Evolutionary conservation across 2,329 filamentous ascomycete genomes (phyloP).

Genomic region (Stagonosporopsis vannaccii): DNA sequence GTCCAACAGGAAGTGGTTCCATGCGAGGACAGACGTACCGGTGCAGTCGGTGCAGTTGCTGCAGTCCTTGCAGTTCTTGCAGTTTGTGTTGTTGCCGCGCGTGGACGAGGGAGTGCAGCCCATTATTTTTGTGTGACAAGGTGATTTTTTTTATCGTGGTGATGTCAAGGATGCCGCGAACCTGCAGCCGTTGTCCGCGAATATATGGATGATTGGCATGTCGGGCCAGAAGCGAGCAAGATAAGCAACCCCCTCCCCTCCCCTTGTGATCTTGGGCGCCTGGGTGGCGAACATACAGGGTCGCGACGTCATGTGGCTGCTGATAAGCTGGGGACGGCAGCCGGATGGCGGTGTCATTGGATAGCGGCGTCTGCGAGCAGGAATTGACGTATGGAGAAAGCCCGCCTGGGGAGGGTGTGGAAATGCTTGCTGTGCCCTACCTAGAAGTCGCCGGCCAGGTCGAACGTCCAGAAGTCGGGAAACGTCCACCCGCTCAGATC

Average conservation of each 20-base stretch:
- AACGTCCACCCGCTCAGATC: constrained; percentile 43
- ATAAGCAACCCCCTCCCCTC: no score
- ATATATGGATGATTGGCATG: no score
- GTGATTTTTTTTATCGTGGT: no score
- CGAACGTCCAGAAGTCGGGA: constrained; percentile 47
- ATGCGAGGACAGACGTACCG: neutral
- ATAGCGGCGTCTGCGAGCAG: neutral
- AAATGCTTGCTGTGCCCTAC: no score
- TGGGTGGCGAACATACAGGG: neutral
- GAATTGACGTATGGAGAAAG: no score
- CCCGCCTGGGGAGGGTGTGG: no score
- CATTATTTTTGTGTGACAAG: neutral
- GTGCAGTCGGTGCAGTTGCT: constrained; percentile 1
- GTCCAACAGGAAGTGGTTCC: no score
- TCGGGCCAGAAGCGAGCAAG: neutral
- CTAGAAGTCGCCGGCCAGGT: constrained; percentile 41
- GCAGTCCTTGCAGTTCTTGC: constrained; percentile 6
- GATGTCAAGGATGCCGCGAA: no score
- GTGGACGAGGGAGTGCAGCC: constrained; percentile 2
- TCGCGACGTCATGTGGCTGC: constrained; percentile 10
- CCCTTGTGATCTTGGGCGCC: neutral
- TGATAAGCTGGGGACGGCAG: neutral
- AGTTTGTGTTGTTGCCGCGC: constrained; percentile 5
- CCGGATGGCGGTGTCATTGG: neutral
- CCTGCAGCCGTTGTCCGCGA: no score